Evolutionary conservation across 768 basidiomycete species (phyloP).

Genomic region (Leccinum obscurum): DNA sequence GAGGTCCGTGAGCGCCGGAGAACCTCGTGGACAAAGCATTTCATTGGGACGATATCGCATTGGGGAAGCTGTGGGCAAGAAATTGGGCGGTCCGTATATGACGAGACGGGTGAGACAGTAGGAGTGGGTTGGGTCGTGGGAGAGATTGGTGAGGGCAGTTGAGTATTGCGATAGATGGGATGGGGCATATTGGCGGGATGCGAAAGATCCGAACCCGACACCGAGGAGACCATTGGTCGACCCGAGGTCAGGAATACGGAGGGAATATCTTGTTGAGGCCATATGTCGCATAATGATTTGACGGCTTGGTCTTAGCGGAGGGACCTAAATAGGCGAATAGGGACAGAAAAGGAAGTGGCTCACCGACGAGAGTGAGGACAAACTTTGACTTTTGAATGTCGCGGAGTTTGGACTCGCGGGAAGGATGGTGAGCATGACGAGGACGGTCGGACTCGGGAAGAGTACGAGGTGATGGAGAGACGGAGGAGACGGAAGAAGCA

Average conservation of each 20-base stretch:
- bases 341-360: conserved; percentile 31
- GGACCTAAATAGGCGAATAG: conserved; percentile 12
- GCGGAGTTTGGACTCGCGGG: conserved; percentile 38
- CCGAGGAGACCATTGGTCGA: conserved; percentile 26
- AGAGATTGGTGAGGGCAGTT: conserved; percentile 56
- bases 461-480: conserved; percentile 41
- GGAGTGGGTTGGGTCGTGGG: conserved; percentile 44
- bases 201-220: conserved; percentile 13
- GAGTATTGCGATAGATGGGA: conserved; percentile 33
- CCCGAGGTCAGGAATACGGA: conserved; percentile 47
- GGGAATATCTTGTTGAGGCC: conserved; percentile 77
- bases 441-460: conserved; percentile 37
- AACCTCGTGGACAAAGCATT: conserved; percentile 85
- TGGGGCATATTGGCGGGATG: conserved; percentile 3
- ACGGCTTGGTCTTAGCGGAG: conserved; percentile 67
- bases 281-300: conserved; percentile 74
- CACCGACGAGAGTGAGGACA: conserved; percentile 70
- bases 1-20: conserved; percentile 84
- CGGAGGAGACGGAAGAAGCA: conserved; percentile 50
- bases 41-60: conserved; percentile 56
- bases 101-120: conserved; percentile 29
- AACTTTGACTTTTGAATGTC: conserved; percentile 61
- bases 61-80: conserved; percentile 14
- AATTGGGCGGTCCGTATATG: conserved; percentile 25
- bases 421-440: conserved; percentile 34